Base-by-base conservation (phyloP, 116 monocot genomes). In the Zostera marina region DNA sequence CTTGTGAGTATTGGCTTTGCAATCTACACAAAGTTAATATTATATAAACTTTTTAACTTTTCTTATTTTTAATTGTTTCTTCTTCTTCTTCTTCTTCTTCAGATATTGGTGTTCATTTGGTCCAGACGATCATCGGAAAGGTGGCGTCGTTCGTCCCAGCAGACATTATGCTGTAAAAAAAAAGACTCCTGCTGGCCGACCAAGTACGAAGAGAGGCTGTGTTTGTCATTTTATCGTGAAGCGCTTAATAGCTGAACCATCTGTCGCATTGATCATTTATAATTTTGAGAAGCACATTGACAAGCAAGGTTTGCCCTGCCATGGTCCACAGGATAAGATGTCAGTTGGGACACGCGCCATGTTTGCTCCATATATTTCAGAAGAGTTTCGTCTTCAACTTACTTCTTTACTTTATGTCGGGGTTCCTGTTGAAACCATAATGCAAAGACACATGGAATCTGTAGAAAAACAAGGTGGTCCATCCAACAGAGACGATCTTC, bases 71-170 rank as follows among this genome's bases (percentile, higher is more conserved):
- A 38, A 38, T 56, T 32, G 40, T n/a, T 49, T 17, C 8, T 11
- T 11, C 3, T 11, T 11, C 8, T 8, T 47, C 16, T 46, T 45
- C n/a, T 48, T 48, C 9, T 56, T 61, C 17, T 56, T 61, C 16
- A 96, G 98, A 68, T 98, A 98, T 56, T 98, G 98, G 98, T 98
- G 91, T 64, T 98, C 91, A 2, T 98, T 98, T 73, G 98, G 98
- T 12, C 90, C 98, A 15, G 98, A 98, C 67, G 98, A 98, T 47
- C 81, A 86, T 73, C 77, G 98, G 60, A 90, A 77, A 40, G 98
- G 98, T 20, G 91, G 98, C 9, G 46, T 62, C n/a, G 79, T 85
- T 64, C 90, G 91, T 6, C 91, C 91, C 13, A 98, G 98, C 58
- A 73, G 98, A 51, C 74, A 51, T 39, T 86, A 70, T 62, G 45